Conservation (phyloP, 441 rosid genomes). For the Hura crepitans region DNA sequence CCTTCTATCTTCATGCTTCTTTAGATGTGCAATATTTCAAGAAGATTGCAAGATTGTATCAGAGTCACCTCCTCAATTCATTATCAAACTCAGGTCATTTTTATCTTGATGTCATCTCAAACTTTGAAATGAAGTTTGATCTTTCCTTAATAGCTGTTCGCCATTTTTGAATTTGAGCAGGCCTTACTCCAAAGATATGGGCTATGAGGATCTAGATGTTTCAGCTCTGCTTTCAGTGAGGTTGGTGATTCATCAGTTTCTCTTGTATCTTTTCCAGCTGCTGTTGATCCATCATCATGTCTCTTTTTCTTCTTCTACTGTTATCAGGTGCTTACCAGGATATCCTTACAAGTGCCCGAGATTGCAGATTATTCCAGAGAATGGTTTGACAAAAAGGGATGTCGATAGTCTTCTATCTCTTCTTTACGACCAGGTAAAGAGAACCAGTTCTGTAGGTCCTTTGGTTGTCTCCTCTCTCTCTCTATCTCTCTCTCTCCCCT, state of each 20-base stretch:
- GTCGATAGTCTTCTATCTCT: slow-evolving; percentile 74
- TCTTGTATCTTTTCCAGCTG: slow-evolving; percentile 5
- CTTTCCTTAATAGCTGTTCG: slow-evolving; percentile 19
- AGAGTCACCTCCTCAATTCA: slow-evolving; percentile 57
- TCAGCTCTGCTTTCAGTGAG: slow-evolving; percentile 81
- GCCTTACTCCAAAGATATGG: slow-evolving; percentile 94
- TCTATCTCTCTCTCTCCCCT: neutral
- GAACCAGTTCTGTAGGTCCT: slow-evolving; percentile 11
- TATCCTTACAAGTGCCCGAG: slow-evolving; percentile 94
- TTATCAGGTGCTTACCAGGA: slow-evolving; percentile 81
- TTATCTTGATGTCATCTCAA: slow-evolving; percentile 17
- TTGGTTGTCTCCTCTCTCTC: slow-evolving; percentile 15
- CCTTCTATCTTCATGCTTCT: neutral
- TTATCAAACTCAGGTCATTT: slow-evolving; percentile 73
- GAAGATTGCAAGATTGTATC: slow-evolving; percentile 76
- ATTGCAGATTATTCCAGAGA: slow-evolving; percentile 75
- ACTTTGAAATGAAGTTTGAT: slow-evolving; percentile 9
- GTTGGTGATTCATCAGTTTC: slow-evolving; percentile 32
- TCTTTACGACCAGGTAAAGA: slow-evolving; percentile 73
- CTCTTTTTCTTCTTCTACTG: slow-evolving; percentile 15
- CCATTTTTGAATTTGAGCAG: slow-evolving; percentile 42
- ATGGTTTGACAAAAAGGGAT: slow-evolving; percentile 65
- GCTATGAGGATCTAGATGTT: slow-evolving; percentile 72
- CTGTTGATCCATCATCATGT: slow-evolving; percentile 15
- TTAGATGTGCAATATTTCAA: slow-evolving; percentile 80